phyloP scores from a whole-genome alignment of 108 stramenopile species.

The Conticribra weissflogii region DNA sequence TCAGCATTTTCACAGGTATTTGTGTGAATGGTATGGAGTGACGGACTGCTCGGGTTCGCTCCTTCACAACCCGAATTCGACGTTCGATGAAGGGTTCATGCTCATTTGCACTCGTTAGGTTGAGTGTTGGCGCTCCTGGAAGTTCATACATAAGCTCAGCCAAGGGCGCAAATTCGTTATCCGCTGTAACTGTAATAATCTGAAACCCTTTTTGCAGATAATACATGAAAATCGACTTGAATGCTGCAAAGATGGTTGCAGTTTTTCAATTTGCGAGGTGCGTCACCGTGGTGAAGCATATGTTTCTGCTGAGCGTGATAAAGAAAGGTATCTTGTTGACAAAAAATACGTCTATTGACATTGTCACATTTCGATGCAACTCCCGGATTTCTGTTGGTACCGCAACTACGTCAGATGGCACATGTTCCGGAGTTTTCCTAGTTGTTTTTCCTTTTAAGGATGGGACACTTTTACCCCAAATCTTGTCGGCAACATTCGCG shows the following conservation, averaged over 20 bases:
- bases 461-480: slow-evolving; percentile 39
- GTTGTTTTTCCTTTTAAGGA: slow-evolving; percentile 44
- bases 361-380: not conserved
- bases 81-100: slow-evolving; percentile 16
- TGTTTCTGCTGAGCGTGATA: slow-evolving; percentile 20
- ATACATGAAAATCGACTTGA: slow-evolving; percentile 14
- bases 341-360: slow-evolving; percentile 16
- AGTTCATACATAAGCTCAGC: slow-evolving; percentile 7
- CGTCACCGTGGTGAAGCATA: slow-evolving; percentile 32
- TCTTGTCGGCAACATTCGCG: slow-evolving; percentile 29
- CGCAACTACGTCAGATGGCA: not conserved
- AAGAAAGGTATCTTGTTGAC: slow-evolving; percentile 47
- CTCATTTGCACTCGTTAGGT: slow-evolving; percentile 1
- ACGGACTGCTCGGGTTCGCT: slow-evolving; percentile 7
- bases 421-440: not conserved
- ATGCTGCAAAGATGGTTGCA: slow-evolving; percentile 4
- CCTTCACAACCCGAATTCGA: slow-evolving; percentile 11
- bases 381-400: slow-evolving; percentile 6
- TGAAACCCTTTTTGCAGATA: slow-evolving; percentile 19
- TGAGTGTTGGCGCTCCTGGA: slow-evolving; percentile 3
- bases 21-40: slow-evolving; percentile 7
- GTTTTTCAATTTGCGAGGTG: slow-evolving; percentile 3
- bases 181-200: slow-evolving; percentile 11
- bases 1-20: not conserved
- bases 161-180: slow-evolving; percentile 26